Evolutionary conservation across 768 basidiomycete species (phyloP), one percentile per base, ranked within the genome.

Genomic region (Kwoniella sp.): DNA sequence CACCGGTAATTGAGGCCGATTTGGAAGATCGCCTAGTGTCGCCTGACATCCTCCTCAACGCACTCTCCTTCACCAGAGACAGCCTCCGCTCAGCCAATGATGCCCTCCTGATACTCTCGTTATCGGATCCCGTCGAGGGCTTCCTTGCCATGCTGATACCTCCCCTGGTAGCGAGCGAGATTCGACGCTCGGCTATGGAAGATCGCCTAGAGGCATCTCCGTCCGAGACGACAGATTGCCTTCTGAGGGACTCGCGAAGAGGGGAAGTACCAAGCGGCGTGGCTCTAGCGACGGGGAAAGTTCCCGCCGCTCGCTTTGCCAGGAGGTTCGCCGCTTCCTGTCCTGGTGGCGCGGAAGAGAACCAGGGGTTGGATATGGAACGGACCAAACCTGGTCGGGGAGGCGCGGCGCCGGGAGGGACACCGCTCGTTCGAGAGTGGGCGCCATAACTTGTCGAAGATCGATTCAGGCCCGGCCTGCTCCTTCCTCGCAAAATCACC

Each of bases 181-280:
- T 55, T n/a, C 66, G 62, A 15, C 28, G 20, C 11, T 66, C 68
- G 22, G 55, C 55, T 12, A 70, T 11, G 23, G 52, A 63, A 13
- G 28, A 37, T 29, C 70, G 56, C 13, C 72, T 50, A 1, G 72
- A 71, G 2, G 26, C 62, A 11, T 58, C 60, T 20, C 56, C 62
- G 9, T 72, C 71, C 25, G 74, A 73, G 26, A 65, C 56, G 22
- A 70, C 63, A 5, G 73, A 75, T 34, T 72, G 63, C 12, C 73
- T 60, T 20, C 71, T 64, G 15, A 72, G 58, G 22, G 66, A 66
- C 37, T 61, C 68, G 25, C 73, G 37, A 22, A 77, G 37, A 3
- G 72, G 70, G 5, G 75, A 74, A 4, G 52, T 47, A 55, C 75
- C 75, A 0, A 77, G 63, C 13, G 75, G 71, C 12, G 31, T 45